Percentiles rank a stretch among this genome's conserved stretches.
Conservation (phyloP, 2,329 filamentous ascomycete species). For the Aureobasidium subglaciale region DNA sequence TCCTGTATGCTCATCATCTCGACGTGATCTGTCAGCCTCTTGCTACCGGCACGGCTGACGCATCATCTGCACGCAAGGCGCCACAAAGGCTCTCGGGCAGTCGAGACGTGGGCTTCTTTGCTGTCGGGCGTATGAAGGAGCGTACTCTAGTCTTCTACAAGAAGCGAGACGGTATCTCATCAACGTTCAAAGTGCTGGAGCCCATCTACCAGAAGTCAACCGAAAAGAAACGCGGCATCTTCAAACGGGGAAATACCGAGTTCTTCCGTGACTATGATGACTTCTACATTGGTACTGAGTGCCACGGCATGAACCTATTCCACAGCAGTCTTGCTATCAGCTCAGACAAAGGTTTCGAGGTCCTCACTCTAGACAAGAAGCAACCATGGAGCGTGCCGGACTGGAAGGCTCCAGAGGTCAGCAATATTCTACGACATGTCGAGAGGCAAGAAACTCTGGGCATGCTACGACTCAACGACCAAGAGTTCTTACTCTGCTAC, state of each 20-base stretch:
- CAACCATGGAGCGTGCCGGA: constrained; percentile 90
- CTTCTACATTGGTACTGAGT: constrained; percentile 95
- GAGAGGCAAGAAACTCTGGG: constrained; percentile 77
- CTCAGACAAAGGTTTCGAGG: constrained; percentile 87
- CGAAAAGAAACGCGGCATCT: constrained; percentile 69
- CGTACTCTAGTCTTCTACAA: constrained; percentile 94
- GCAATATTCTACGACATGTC: constrained; percentile 78
- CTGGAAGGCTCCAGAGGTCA: constrained; percentile 67
- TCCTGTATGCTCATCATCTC: constrained; percentile 85
- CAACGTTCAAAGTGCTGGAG: constrained; percentile 91
- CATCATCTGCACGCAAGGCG: constrained; percentile 62
- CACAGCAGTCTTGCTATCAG: constrained; percentile 88
- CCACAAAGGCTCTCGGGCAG: constrained; percentile 81
- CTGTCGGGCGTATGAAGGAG: constrained; percentile 94
- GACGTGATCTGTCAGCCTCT: constrained; percentile 65
- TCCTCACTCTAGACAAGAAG: constrained; percentile 95
- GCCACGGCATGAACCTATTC: constrained; percentile 92
- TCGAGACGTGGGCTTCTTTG: constrained; percentile 94
- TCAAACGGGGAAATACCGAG: constrained; percentile 70
- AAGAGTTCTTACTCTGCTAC: constrained; percentile 84
- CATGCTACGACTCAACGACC: constrained; percentile 92
- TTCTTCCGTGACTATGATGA: constrained; percentile 98
- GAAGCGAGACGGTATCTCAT: constrained; percentile 84
- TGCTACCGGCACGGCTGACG: constrained; percentile 36
- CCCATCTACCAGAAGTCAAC: constrained; percentile 90